Evolutionary conservation across 2,329 filamentous ascomycete species (phyloP), one percentile per base, ranked within the genome.

Genomic region (Bipolaris oryzae): DNA sequence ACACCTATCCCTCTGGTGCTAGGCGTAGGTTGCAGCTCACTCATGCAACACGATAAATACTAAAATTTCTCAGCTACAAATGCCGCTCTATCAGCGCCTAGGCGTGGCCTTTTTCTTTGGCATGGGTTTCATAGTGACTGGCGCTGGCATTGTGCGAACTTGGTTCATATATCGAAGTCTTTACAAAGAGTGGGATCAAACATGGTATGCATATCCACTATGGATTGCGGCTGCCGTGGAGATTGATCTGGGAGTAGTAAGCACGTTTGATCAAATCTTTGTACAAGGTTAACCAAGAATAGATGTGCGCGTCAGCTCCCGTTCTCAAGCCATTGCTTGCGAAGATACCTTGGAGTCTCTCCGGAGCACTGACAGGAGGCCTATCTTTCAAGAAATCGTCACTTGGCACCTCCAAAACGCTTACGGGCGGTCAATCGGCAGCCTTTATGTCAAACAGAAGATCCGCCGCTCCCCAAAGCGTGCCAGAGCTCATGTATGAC

Each of bases 221-320:
- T 81, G 79, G 77, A 80, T 81, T n/a, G 74, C 74, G 41, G 78
- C 79, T 4, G 75, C 77, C 0, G 74, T 81, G 2, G 79, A 81
- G 60, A 77, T 81, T 7, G 78, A 81, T 55, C 57, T 81, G 6
- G 79, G 77, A 9, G 74, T 81, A n/a, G 77, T 80, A 63, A 65
- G 77, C 74, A 10, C 1, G 34, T 35, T 48, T 25, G 44, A 34
- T 9, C 28, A 4, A 25, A 0, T 5, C 13, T 7, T 43, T 7
- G 10, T 6, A 16, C 11, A 5, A 20, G 15, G 16, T 53, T 59
- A 10, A 60, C 41, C 9, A 7, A 23, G 13, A 33, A 28, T 16
- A 67, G 65, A 73, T 74, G 23, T 74, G 70, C 45, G 70, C 71
- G 16, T 71, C 67, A 7, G 69, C 68, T 1, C 71, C 70, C n/a